Evolutionary conservation across 2,329 filamentous ascomycete genomes (phyloP), one percentile per base, ranked within the genome.

Genomic region (Hypoxylon sp.): DNA sequence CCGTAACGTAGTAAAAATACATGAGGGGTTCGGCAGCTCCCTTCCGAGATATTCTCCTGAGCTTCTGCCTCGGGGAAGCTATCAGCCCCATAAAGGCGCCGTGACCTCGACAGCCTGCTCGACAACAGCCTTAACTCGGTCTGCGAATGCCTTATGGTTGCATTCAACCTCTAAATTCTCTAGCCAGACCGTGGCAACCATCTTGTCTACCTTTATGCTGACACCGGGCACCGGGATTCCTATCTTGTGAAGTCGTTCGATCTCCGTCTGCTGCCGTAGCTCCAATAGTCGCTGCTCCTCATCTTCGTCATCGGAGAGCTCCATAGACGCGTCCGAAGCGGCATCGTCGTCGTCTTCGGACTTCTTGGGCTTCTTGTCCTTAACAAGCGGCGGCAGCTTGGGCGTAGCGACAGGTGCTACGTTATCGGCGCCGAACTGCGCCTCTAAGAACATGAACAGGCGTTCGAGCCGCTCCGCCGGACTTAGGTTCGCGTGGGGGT

Each of bases 361-460:
- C 14, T 74, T 74, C n/a, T 78, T 76, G 3, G 74, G 70, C 61
- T 80, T 78, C 63, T 73, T 73, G 8, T 78, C 72, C 56, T 71
- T 75, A n/a, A 74, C 70, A 29, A 81, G 72, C 5, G 80, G 68
- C 0, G 83, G 81, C 2, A 88, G 77, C 77, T 89, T 86, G 64
- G 93, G 81, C 74, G 80, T 82, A 39, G 90, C 86, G 70, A 98
- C 91, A 3, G 95, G 94, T 0, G 87, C 84, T 61, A 98, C 89
- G 64, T 93, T 90, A 69, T 96, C 90, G 30, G 88, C 84, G 67
- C 96, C 96, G 76, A 99, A 99, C 78, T 99, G 96, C 2, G 94
- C 92, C 82, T 99, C 96, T 12, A 99, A 90, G 82, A 99, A 97
- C 88, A 97, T 92, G 80, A 96, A 91, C 19, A 99, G 88, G 32